Evolutionary conservation across 75 land plant genomes (phyloP), one percentile per base, ranked within the genome.

Genomic region (Cunninghamia lanceolata): DNA sequence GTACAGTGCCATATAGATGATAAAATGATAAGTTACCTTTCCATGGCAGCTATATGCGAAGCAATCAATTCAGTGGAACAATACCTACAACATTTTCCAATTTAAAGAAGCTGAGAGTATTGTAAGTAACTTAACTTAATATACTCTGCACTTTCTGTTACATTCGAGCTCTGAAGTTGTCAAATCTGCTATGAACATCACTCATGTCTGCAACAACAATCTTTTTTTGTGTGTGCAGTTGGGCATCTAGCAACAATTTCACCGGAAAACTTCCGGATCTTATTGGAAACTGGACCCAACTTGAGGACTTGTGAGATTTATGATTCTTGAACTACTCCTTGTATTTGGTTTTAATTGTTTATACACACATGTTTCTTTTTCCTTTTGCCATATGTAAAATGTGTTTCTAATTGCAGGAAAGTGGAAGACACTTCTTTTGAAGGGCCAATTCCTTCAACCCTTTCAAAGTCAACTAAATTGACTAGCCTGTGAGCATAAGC

Each of bases 391-490:
- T 63, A 7, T 63, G n/a, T 50, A 13, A 25, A 42, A 73, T 75
- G 10, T 71, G 32, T 32, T 32, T 71, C 32, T 71, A n/a, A n/a
- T n/a, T n/a, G 79, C 88, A 92, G 91, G 47, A 86, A 88, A 36
- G 80, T 88, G 30, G 86, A 79, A 86, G 90, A 85, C 38, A 88
- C 87, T 53, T 89, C 88, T 34, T 83, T 92, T 75, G 75, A 75
- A 34, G 93, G 93, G 16, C 90, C 91, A 40, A 84, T 92, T 50
- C 93, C 93, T 80, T 77, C 87, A 28, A 82, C 19, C 82, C 73
- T 92, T 42, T 88, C 89, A 28, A 32, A n/a, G 15, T 85, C 86
- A 86, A 85, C 14, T n/a, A 87, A 85, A 81, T 56, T 90, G 54
- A 85, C 76, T 5, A 89, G 89, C 46, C 85, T 92, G 93, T 92